phyloP scores from a whole-genome alignment of 2,329 filamentous ascomycete species.

The Elsinoe ampelina region DNA sequence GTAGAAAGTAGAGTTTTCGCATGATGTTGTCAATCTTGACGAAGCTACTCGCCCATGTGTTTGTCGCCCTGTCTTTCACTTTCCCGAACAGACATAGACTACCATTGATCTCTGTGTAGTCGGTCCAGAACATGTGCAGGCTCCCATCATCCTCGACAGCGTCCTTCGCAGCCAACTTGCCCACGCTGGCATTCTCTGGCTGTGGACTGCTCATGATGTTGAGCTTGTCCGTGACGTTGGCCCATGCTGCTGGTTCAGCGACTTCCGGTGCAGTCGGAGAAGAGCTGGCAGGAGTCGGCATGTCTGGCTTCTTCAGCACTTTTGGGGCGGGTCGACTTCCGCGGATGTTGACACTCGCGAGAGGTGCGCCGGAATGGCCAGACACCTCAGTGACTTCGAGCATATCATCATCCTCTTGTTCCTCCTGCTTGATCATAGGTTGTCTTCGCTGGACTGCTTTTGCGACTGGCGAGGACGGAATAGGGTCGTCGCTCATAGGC shows the following conservation, averaged over 20 bases:
- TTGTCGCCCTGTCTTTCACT: slow-evolving; percentile 78
- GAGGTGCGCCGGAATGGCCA: slow-evolving; percentile 52
- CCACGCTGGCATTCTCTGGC: slow-evolving; percentile 54
- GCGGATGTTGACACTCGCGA: slow-evolving; percentile 72
- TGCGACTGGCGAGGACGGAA: slow-evolving; percentile 69
- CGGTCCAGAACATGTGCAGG: slow-evolving; percentile 91
- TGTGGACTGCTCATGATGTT: slow-evolving; percentile 76
- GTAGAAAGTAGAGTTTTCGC: slow-evolving; percentile 86
- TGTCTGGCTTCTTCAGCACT: slow-evolving; percentile 53
- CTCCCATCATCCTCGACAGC: slow-evolving; percentile 92
- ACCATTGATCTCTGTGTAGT: slow-evolving; percentile 88
- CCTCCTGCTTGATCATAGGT: slow-evolving; percentile 55
- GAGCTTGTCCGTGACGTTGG: slow-evolving; percentile 71
- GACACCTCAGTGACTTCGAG: slow-evolving; percentile 78
- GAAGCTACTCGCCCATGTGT: slow-evolving; percentile 78
- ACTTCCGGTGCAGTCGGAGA: slow-evolving; percentile 55
- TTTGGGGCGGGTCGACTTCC: slow-evolving; percentile 72
- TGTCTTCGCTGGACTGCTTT: slow-evolving; percentile 31
- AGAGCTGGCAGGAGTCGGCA: slow-evolving; percentile 64
- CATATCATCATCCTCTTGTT: slow-evolving; percentile 66
- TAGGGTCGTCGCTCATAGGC: slow-evolving; percentile 70
- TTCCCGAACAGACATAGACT: slow-evolving; percentile 93
- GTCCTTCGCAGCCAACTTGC: slow-evolving; percentile 74
- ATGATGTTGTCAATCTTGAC: slow-evolving; percentile 92
- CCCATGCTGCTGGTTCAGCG: slow-evolving; percentile 80